Base-by-base conservation (phyloP, 495 filamentous ascomycete genomes). In the Pseudoneurospora amorphoporcata region DNA sequence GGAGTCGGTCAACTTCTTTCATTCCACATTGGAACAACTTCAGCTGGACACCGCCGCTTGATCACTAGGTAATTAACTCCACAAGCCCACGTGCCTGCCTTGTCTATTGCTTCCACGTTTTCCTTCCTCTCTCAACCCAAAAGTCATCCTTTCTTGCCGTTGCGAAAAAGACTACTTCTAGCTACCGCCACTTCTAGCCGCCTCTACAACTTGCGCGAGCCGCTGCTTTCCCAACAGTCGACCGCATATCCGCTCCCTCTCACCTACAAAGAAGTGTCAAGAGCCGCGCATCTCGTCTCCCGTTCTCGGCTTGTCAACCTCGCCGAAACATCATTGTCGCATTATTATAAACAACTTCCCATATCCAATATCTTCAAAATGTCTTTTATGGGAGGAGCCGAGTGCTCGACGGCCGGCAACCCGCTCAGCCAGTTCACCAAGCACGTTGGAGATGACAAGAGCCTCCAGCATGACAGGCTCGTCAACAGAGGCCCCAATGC, bases 381-480 rank as follows among this genome's bases (percentile, higher is more conserved):
- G 95, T 96, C 94, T 32, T 97, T 99, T 80, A 87, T 97, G 74
- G 92, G 92, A 82, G 95, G 95, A 76, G 92, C 94, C 75, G 95
- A 98, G 83, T 99, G 95, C 86, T 98, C 95, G 68, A 97, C 95
- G 53, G 94, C 92, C 70, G 93, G 90, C 77, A 99, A 98, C 82
- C 96, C 96, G 71, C 90, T 99, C 72, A 93, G 91, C 77, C 96
- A 98, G 87, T 97, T 99, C 80, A 91, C 92, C 39, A 99, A 98
- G 80, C 93, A 97, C 79, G 92, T 94, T 70, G 90, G 93, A 77
- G 92, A 97, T 84, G 95, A 98, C 84, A 97, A 94, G 83, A 93
- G 91, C 38, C 87, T 97, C 70, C 95, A 98, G 80, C 87, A 94
- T 75, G 95, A 99, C 82, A 86, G 95, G 45, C 84, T 98, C 72